Percentiles rank a stretch among this genome's conserved stretches.
phyloP scores from a whole-genome alignment of 2,329 filamentous ascomycete genomes.

The Myrmaecium sp. region DNA sequence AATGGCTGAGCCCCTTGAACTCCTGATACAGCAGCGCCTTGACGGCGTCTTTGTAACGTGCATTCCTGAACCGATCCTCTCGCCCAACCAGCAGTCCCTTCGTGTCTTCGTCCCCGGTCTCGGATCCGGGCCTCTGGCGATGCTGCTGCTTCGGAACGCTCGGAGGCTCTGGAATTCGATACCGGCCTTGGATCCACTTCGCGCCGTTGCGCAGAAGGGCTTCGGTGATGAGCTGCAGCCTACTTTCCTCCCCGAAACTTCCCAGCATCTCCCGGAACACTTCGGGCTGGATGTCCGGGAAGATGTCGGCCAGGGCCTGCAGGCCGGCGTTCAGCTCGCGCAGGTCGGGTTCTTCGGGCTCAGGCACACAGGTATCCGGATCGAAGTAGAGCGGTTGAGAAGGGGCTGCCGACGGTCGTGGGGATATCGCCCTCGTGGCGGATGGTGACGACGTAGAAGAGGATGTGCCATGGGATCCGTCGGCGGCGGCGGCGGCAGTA shows the following conservation, averaged over 20 bases:
- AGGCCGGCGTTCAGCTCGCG: conserved; percentile 54
- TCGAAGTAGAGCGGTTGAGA: conserved; percentile 2
- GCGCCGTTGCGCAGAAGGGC: conserved; percentile 55
- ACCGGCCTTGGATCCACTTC: conserved; percentile 54
- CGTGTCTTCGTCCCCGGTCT: conserved; percentile 14
- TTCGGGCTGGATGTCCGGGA: conserved; percentile 66
- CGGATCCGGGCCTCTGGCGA: conserved; percentile 10
- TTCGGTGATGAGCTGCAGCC: conserved; percentile 62
- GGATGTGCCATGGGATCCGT: conserved; percentile 3
- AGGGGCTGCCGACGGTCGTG: too few species aligned
- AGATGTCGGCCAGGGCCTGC: conserved; percentile 50
- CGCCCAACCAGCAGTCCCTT: conserved; percentile 29
- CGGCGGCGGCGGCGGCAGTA: conserved; percentile 5
- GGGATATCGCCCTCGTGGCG: too few species aligned
- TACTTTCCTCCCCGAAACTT: conserved; percentile 58
- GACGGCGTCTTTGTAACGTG: conserved; percentile 51
- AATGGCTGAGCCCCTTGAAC: conserved; percentile 57
- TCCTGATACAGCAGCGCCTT: conserved; percentile 53
- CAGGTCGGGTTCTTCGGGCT: conserved; percentile 41
- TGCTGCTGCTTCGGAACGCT: conserved; percentile 18
- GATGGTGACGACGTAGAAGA: too few species aligned
- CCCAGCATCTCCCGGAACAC: conserved; percentile 69
- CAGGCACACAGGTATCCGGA: too few species aligned
- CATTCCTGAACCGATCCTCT: conserved; percentile 50
- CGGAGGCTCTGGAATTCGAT: conserved; percentile 29